Conservation (phyloP, 805 yeast genomes). For the Candida oleophila region DNA sequence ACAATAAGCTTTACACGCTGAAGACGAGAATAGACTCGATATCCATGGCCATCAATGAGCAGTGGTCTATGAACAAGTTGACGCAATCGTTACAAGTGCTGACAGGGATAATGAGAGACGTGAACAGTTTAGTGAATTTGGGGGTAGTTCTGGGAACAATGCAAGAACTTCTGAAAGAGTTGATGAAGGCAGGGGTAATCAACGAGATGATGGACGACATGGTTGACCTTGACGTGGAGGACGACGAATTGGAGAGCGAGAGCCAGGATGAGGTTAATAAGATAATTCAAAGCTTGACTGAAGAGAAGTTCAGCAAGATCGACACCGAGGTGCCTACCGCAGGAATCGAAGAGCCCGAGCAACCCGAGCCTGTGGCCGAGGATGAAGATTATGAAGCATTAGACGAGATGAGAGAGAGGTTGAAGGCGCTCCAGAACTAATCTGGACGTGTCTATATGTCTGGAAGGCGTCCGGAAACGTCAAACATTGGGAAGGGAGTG, state of each 20-base stretch:
- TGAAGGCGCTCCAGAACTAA: conserved; percentile 69
- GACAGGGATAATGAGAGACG: conserved; percentile 84
- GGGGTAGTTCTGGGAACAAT: conserved; percentile 82
- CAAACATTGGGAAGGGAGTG: no score
- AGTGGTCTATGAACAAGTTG: conserved; percentile 79
- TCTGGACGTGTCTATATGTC: background rate
- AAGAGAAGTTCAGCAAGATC: conserved; percentile 38
- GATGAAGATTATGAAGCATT: conserved; percentile 75
- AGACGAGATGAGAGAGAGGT: conserved; percentile 84
- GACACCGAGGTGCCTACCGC: conserved; percentile 32
- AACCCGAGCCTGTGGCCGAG: conserved; percentile 26
- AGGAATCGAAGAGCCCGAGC: conserved; percentile 19
- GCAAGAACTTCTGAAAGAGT: conserved; percentile 82
- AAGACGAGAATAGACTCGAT: conserved; percentile 86
- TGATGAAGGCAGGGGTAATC: conserved; percentile 81
- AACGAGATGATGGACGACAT: conserved; percentile 95
- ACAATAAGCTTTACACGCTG: conserved; percentile 69
- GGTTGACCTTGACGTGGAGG: conserved; percentile 64
- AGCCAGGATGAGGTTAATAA: conserved; percentile 66
- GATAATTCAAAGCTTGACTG: conserved; percentile 45
- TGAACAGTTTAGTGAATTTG: conserved; percentile 70
- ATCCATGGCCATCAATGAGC: conserved; percentile 86
- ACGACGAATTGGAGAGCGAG: conserved; percentile 60
- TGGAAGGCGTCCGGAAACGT: no score
- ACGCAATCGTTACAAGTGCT: conserved; percentile 79